These are phyloP conservation scores for Marvania coccoides DNA, from an alignment of 139 green algal genomes.

Conservation along the genomic window DNA sequence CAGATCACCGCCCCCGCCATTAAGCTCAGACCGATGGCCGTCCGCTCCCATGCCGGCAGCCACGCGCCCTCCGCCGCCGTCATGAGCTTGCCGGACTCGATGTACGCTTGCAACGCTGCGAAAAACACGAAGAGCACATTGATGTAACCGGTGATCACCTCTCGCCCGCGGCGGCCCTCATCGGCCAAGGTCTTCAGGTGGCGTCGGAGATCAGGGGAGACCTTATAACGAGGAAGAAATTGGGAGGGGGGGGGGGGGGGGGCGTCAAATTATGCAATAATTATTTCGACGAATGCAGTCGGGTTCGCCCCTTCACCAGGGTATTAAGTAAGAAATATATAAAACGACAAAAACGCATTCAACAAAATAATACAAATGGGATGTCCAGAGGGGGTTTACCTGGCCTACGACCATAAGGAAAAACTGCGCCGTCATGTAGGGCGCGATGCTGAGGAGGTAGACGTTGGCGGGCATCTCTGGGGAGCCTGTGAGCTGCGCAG, in stretches of 20 bases:
- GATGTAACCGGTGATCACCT: constrained; percentile 9
- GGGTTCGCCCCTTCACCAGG: too few relatives aligned
- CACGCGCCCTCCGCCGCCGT: too few relatives aligned
- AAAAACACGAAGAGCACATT: constrained; percentile 1
- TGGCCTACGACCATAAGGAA: too few relatives aligned
- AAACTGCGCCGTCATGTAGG: constrained; percentile 8
- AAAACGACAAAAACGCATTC: too few relatives aligned
- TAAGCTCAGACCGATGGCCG: not conserved
- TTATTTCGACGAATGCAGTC: too few relatives aligned
- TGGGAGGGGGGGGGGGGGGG: not conserved
- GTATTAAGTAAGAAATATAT: too few relatives aligned
- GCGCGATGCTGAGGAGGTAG: not conserved
- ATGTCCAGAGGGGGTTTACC: too few relatives aligned
- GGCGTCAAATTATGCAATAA: not conserved
- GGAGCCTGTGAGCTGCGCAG: not conserved
- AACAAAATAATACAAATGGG: too few relatives aligned
- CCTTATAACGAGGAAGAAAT: too few relatives aligned
- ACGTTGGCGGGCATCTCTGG: constrained; percentile 1
- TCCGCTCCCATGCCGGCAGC: not conserved
- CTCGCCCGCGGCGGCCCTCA: not conserved
- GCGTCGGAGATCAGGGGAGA: not conserved
- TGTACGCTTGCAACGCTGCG: constrained; percentile 2
- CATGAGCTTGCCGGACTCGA: not conserved
- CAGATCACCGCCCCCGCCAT: constrained; percentile 10
- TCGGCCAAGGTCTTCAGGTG: constrained; percentile 7